Evolutionary conservation across 164 flowering plant species (phyloP).

Genomic region (Macadamia tetraphylla): DNA sequence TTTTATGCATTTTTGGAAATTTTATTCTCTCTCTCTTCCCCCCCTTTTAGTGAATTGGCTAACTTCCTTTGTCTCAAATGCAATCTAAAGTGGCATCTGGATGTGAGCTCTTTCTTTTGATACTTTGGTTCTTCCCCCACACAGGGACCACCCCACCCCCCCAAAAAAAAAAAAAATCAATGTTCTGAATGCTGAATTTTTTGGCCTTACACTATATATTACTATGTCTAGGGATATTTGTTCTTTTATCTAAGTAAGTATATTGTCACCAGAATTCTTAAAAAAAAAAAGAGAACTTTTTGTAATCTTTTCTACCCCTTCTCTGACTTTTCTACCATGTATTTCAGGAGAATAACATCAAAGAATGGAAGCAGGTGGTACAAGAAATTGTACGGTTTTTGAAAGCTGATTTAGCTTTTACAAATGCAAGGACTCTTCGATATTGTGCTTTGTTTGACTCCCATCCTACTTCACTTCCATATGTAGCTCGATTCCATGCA

Average conservation of each 20-base stretch:
- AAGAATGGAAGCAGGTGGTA: constrained; percentile 85
- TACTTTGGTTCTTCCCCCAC: too few species aligned
- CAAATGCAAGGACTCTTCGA: constrained; percentile 60
- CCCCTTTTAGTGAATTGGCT: not conserved
- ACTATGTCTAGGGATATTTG: too few species aligned
- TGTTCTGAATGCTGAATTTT: too few species aligned
- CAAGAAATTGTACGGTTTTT: constrained; percentile 82
- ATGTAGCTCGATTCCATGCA: constrained; percentile 78
- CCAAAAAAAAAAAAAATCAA: too few species aligned
- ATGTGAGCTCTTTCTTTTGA: too few species aligned
- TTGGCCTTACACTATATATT: too few species aligned
- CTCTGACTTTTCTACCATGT: constrained; percentile 1
- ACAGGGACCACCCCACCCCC: too few species aligned
- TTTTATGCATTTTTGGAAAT: too few species aligned
- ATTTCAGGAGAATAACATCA: constrained; percentile 72
- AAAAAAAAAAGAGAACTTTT: too few species aligned
- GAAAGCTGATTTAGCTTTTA: constrained; percentile 46
- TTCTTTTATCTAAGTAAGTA: not conserved
- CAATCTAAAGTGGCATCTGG: too few species aligned
- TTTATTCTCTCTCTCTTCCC: not conserved
- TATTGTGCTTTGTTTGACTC: constrained; percentile 60
- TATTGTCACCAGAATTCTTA: not conserved
- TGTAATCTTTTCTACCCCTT: not conserved
- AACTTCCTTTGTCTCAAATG: too few species aligned
- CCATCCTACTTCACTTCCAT: constrained; percentile 53